Conservation (phyloP, 2,329 filamentous ascomycete genomes). For the Geosmithia morbida region DNA sequence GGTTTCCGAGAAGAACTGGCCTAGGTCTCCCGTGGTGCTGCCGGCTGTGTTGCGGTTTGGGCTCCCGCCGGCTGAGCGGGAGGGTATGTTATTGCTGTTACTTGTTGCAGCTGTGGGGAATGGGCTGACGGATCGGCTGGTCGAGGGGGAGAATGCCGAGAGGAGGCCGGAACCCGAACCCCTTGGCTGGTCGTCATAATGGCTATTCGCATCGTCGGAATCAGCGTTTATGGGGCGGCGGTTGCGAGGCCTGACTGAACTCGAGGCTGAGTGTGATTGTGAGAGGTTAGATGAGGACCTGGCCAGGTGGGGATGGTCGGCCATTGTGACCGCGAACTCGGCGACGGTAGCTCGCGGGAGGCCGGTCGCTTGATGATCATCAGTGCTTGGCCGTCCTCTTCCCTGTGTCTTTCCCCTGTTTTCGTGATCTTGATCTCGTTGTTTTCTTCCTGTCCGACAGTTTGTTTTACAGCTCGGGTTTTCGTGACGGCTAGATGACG, state of each 20-base stretch:
- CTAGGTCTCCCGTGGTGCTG: constrained; percentile 18
- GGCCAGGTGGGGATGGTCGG: constrained; percentile 14
- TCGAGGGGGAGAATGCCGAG: constrained; percentile 17
- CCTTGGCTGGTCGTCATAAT: constrained; percentile 13
- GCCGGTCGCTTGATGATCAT: constrained; percentile 16
- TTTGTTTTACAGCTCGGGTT: not conserved
- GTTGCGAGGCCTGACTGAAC: constrained; percentile 32
- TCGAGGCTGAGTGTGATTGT: constrained; percentile 27
- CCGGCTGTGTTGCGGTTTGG: constrained; percentile 7
- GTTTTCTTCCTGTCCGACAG: not conserved
- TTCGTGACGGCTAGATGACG: not conserved
- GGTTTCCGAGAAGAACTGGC: constrained; percentile 31
- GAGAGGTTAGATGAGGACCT: constrained; percentile 22
- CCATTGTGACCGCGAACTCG: constrained; percentile 20
- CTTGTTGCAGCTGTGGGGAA: constrained; percentile 18
- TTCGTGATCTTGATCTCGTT: not conserved
- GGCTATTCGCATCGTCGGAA: constrained; percentile 6
- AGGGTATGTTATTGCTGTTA: not conserved
- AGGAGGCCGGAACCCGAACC: constrained; percentile 18
- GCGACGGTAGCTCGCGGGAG: constrained; percentile 14
- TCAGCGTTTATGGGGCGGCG: constrained; percentile 25
- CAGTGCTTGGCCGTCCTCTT: constrained; percentile 7
- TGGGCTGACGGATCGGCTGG: constrained; percentile 32
- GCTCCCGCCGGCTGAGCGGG: constrained; percentile 17
- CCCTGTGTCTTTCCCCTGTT: not conserved